Evolutionary conservation across 208 protist genomes (phyloP), one percentile per base, ranked within the genome.

Genomic region (Leishmania tropica): DNA sequence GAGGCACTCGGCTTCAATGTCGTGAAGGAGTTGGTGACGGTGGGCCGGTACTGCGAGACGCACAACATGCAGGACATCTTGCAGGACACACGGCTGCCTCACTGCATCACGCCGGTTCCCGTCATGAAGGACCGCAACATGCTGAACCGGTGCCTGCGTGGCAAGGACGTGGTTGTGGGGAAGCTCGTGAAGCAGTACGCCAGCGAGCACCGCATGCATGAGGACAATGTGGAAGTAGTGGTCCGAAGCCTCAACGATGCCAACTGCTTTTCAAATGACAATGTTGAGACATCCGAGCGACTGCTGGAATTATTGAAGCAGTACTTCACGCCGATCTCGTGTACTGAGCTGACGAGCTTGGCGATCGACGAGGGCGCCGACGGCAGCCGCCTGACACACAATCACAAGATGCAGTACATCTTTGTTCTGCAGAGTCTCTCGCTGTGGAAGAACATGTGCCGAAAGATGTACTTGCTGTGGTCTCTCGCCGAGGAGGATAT

Each of bases 371-470:
- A 96, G 75, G 95, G 95, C 56, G 79, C 77, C 8, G 85, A 93
- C 60, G 98, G 98, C 58, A 98, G 97, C 53, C 94, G 99, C 19
- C 90, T 99, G 15, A 95, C 98, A 24, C 99, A 99, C 85, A 90
- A 83, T 51, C 99, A 99, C 87, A 76, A 62, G 53, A 89, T 89
- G 64, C 99, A 99, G 93, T 99, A 96, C 85, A 81, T 87, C 74
- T 99, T 99, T 87, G 98, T 99, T 6, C 85, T 98, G 54, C 99
- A 99, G 88, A 98, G 97, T 45, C 89, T 99, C 0, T 94, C 91
- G 6, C 89, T 99, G 45, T 99, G 99, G 98, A 96, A 95, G 85
- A 97, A 98, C 80, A 97, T 98, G 76, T 96, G 93, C 81, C 86
- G 86, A 19, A 89, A 89, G 42, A 97, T 98, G 92, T 98, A 94